Percentiles rank a stretch among this genome's conserved stretches.
Conservation (phyloP, 2,329 filamentous ascomycete genomes). For the Pseudocercospora cruenta region DNA sequence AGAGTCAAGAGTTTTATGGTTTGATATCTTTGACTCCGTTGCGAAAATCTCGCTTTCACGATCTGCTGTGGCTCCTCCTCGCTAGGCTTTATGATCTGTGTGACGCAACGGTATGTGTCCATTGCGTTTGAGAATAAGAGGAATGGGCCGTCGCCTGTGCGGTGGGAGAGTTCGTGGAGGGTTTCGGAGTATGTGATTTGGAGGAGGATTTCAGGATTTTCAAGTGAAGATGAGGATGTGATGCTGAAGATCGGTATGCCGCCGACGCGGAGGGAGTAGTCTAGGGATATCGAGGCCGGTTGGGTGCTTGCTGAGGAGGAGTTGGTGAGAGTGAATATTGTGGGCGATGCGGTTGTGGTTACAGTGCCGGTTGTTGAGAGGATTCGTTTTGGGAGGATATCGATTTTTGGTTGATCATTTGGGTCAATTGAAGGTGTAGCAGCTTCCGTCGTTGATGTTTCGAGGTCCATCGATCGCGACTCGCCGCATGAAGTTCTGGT, state of each 20-base stretch:
- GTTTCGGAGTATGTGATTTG: constrained; percentile 2
- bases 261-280: background rate
- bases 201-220: background rate
- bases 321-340: background rate
- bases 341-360: background rate
- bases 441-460: background rate
- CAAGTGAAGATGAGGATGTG: background rate
- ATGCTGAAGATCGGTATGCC: background rate
- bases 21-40: constrained; percentile 1
- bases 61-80: background rate
- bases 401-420: background rate
- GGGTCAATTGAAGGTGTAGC: background rate
- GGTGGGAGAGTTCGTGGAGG: background rate
- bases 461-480: background rate
- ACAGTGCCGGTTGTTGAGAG: background rate
- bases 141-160: background rate
- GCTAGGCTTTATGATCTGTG: background rate
- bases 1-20: background rate
- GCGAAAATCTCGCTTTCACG: background rate
- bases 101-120: background rate
- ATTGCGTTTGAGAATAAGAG: constrained; percentile 4
- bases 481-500: background rate
- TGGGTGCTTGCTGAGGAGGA: too few relatives aligned
- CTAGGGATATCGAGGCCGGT: background rate
- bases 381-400: background rate